phyloP scores from a whole-genome alignment of 148 eudicot genomes.

The Pharnaceum exiguum region DNA sequence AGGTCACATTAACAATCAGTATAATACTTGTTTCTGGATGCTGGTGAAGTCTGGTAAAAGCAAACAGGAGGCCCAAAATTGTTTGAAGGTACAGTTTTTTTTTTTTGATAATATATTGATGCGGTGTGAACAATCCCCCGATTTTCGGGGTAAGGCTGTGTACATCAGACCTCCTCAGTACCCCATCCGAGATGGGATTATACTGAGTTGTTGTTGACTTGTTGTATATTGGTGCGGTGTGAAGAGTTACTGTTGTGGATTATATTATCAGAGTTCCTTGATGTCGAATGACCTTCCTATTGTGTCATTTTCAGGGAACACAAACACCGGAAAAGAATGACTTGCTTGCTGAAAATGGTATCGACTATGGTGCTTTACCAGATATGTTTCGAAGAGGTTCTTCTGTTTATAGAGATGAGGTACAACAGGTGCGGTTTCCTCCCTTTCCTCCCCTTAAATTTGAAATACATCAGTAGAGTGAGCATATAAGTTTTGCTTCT shows the following conservation, averaged over 20 bases:
- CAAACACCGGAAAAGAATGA: constrained; percentile 63
- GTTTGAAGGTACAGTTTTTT: constrained; percentile 50
- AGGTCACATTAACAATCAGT: constrained; percentile 95
- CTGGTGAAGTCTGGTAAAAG: constrained; percentile 76
- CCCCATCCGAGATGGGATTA: too few species aligned
- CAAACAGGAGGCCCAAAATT: constrained; percentile 56
- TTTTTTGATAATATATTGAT: background rate
- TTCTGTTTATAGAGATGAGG: constrained; percentile 51
- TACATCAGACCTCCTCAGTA: too few species aligned
- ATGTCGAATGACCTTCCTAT: background rate
- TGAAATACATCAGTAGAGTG: background rate
- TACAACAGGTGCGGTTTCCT: constrained; percentile 30
- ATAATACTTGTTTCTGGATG: constrained; percentile 94
- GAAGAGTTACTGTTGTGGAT: too few species aligned
- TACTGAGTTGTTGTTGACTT: too few species aligned
- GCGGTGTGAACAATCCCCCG: background rate
- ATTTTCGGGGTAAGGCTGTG: too few species aligned
- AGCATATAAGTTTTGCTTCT: background rate
- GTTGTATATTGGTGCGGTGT: too few species aligned
- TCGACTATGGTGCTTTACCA: constrained; percentile 47
- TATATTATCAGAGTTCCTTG: background rate
- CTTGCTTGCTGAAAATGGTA: constrained; percentile 39
- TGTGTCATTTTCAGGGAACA: constrained; percentile 50
- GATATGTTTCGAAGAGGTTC: constrained; percentile 67
- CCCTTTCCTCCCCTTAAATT: constrained; percentile 1